Conservation (phyloP, 2,329 filamentous ascomycete genomes). For the Penicillium oxalicum region DNA sequence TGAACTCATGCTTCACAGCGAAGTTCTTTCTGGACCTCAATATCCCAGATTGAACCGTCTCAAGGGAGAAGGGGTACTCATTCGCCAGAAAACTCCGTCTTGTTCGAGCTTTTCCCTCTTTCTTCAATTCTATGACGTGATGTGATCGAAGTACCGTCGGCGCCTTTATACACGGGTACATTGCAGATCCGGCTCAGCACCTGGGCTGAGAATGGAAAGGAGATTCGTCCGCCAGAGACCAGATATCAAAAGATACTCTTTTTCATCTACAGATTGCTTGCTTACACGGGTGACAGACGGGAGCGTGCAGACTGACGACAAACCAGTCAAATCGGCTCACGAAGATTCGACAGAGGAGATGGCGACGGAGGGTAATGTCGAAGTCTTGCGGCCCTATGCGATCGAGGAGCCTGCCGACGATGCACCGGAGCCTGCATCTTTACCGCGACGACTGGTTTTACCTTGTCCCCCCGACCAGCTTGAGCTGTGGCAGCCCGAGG, state of each 20-base stretch:
- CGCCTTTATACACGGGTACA: background rate
- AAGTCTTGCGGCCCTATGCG: slow-evolving; percentile 35
- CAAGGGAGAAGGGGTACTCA: no score
- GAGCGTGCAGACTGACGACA: slow-evolving; percentile 12
- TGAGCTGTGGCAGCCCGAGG: slow-evolving; percentile 29
- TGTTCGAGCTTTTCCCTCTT: no score
- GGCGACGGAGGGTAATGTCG: slow-evolving; percentile 11
- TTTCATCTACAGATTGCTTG: background rate
- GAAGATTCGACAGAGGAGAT: slow-evolving; percentile 13
- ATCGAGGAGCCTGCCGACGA: slow-evolving; percentile 33
- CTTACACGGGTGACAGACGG: slow-evolving; percentile 2
- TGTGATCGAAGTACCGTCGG: background rate
- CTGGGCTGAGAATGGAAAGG: slow-evolving; percentile 4
- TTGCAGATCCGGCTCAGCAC: background rate
- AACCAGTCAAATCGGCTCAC: background rate
- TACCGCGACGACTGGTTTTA: slow-evolving; percentile 5
- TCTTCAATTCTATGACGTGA: slow-evolving; percentile 1
- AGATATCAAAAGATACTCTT: background rate
- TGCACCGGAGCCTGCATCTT: slow-evolving; percentile 9
- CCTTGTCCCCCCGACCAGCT: slow-evolving; percentile 19
- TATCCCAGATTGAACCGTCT: no score
- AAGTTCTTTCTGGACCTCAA: background rate
- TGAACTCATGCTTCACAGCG: background rate
- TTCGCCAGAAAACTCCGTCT: no score
- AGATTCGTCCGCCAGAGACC: background rate